Evolutionary conservation across 176 grass and related monocot species (phyloP).

Genomic region (Rhipidocladum racemiflorum): DNA sequence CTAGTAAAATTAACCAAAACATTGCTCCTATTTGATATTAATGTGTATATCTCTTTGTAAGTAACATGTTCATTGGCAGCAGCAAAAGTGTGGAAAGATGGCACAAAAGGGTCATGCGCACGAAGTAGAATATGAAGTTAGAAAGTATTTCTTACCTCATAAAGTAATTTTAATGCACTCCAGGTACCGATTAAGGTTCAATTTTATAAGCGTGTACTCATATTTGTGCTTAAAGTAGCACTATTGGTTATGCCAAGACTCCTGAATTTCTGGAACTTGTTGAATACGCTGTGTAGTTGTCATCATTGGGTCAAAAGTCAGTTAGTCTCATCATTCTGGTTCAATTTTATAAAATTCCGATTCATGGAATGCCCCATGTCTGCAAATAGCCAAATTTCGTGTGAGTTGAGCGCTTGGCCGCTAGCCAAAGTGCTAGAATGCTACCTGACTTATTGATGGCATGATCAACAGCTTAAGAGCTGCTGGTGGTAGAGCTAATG

Average conservation of each 20-base stretch:
- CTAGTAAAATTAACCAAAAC: neutral
- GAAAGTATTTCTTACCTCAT: neutral
- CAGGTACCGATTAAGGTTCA: neutral
- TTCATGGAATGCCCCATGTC: neutral
- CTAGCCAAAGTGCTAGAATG: neutral
- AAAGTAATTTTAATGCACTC: conserved; percentile 16
- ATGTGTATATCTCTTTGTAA: neutral
- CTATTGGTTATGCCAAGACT: neutral
- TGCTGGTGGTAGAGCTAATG: conserved; percentile 57
- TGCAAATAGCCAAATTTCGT: conserved; percentile 21
- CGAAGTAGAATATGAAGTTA: neutral
- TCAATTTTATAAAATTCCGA: neutral
- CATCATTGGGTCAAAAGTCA: conserved; percentile 22
- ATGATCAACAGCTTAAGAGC: conserved; percentile 58
- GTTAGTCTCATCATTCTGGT: neutral
- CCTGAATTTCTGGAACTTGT: conserved; percentile 32
- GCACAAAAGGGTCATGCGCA: neutral
- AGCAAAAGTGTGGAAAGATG: neutral
- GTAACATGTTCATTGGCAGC: neutral
- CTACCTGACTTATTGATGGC: conserved; percentile 20
- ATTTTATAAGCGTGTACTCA: neutral
- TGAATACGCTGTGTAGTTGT: neutral
- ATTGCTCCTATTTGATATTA: neutral
- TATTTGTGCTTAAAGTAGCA: conserved; percentile 1
- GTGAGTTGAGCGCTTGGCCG: conserved; percentile 11